Percentiles rank a stretch among this genome's conserved stretches.
These are phyloP conservation scores for Rubus idaeus DNA, from an alignment of 306 rosid species.

Conservation along the genomic window DNA sequence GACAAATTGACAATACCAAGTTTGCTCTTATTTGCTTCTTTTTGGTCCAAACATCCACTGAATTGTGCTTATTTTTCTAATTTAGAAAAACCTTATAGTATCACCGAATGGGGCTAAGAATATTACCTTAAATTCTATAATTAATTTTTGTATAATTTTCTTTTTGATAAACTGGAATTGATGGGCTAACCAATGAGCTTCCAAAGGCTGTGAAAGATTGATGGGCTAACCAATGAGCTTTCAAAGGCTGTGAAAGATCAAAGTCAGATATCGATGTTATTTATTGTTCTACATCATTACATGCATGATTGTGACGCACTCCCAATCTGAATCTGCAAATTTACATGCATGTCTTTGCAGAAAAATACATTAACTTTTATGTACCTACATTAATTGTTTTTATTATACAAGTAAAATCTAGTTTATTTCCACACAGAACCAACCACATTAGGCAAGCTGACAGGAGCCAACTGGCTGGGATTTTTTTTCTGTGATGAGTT, in stretches of 20 bases:
- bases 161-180: background rate
- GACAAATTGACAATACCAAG: background rate
- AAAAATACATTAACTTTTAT: background rate
- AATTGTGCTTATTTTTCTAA: background rate
- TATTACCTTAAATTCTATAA: background rate
- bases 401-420: background rate
- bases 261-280: no score
- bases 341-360: background rate
- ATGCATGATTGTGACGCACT: slow-evolving; percentile 3
- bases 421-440: slow-evolving; percentile 8
- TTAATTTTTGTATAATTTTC: background rate
- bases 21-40: background rate
- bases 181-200: background rate
- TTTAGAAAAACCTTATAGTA: background rate
- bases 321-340: background rate
- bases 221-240: background rate
- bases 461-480: slow-evolving; percentile 50
- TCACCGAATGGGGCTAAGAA: background rate
- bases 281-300: background rate
- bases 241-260: background rate
- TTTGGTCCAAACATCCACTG: background rate
- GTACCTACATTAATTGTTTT: background rate
- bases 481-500: slow-evolving; percentile 33
- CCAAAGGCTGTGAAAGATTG: background rate
- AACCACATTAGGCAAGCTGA: slow-evolving; percentile 35